Conservation (phyloP, 2,329 filamentous ascomycete genomes). For the Fusarium torreyae region DNA sequence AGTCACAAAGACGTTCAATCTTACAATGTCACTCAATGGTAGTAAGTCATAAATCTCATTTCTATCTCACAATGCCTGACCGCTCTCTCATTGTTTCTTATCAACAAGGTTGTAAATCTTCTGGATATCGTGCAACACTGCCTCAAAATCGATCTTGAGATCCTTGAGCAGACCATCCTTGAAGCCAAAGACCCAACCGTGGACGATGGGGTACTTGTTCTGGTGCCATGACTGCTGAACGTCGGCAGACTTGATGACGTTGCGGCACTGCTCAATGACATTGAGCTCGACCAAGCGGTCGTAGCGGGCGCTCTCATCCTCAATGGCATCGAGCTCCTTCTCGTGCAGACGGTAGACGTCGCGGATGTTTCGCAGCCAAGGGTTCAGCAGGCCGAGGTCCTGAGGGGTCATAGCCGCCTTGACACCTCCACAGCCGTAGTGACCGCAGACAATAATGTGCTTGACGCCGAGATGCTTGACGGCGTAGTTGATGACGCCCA, state of each 20-base stretch:
- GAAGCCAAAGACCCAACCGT: slow-evolving; percentile 82
- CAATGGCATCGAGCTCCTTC: slow-evolving; percentile 75
- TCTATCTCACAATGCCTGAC: slow-evolving; percentile 27
- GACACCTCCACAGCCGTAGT: slow-evolving; percentile 84
- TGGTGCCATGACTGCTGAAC: slow-evolving; percentile 80
- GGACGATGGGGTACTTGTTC: slow-evolving; percentile 77
- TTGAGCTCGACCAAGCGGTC: slow-evolving; percentile 87
- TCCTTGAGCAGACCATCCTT: slow-evolving; percentile 77
- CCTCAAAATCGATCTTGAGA: slow-evolving; percentile 73
- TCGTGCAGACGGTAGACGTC: slow-evolving; percentile 82
- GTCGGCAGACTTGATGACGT: slow-evolving; percentile 83
- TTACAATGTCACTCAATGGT: not conserved
- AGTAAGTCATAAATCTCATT: slow-evolving; percentile 29
- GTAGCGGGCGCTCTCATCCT: slow-evolving; percentile 72
- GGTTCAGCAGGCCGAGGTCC: slow-evolving; percentile 79
- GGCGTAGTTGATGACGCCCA: slow-evolving; percentile 89
- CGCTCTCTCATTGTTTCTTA: slow-evolving; percentile 36
- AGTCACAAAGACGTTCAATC: not conserved
- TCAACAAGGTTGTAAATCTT: slow-evolving; percentile 74
- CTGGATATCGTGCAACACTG: slow-evolving; percentile 69
- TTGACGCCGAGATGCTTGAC: slow-evolving; percentile 85
- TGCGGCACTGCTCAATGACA: slow-evolving; percentile 82
- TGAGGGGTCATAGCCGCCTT: slow-evolving; percentile 81
- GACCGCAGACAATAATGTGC: slow-evolving; percentile 84
- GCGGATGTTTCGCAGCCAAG: slow-evolving; percentile 81